Evolutionary conservation across 441 rosid genomes (phyloP).

Genomic region (Gossypium trilobum): DNA sequence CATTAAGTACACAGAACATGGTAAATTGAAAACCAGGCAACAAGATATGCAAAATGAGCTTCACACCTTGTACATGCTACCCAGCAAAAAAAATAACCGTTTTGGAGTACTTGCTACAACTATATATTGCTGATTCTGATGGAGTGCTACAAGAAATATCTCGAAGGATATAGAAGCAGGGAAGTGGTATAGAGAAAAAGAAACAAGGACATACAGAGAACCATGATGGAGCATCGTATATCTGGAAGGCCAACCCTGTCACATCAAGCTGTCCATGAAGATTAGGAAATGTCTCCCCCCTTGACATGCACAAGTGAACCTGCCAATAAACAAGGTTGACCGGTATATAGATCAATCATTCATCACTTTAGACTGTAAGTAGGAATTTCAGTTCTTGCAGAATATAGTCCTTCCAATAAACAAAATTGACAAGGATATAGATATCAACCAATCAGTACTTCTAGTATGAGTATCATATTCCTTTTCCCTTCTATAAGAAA

Average conservation of each 20-base stretch:
- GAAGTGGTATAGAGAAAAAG: slow-evolving; percentile 11
- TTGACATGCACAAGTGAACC: slow-evolving; percentile 96
- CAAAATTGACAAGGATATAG: slow-evolving; percentile 7
- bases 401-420: slow-evolving; percentile 29
- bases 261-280: slow-evolving; percentile 94
- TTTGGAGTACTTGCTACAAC: neutral
- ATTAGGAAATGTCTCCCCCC: slow-evolving; percentile 89
- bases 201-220: slow-evolving; percentile 63
- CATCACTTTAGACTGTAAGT: neutral
- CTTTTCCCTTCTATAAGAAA: neutral
- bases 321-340: slow-evolving; percentile 28
- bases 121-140: neutral
- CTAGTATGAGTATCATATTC: neutral
- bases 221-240: slow-evolving; percentile 78
- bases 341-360: slow-evolving; percentile 5
- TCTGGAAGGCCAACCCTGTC: slow-evolving; percentile 76
- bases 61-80: neutral
- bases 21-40: neutral
- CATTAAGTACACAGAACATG: neutral
- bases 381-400: neutral
- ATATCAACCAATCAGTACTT: slow-evolving; percentile 9
- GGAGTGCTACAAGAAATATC: slow-evolving; percentile 8
- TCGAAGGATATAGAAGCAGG: slow-evolving; percentile 15
- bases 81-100: neutral
- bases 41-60: neutral